phyloP scores from a whole-genome alignment of 371 early-diverging fungal species.

The Gilbertella persicaria region DNA sequence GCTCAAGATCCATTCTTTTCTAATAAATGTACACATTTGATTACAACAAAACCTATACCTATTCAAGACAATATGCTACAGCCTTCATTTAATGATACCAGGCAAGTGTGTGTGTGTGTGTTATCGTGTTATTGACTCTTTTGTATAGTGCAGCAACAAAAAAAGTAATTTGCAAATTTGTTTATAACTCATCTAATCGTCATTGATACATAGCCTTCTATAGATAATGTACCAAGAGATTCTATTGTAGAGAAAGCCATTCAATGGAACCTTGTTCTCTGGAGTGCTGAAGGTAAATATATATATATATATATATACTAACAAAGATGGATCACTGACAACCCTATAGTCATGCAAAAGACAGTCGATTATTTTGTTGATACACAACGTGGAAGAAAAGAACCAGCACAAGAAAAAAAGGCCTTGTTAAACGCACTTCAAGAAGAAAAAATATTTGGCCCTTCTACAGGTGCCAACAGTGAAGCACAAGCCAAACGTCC shows the following conservation, averaged over 20 bases:
- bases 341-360: conserved; percentile 12
- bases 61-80: conserved; percentile 18
- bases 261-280: conserved; percentile 15
- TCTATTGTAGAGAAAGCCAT: conserved; percentile 16
- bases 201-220: too few relatives aligned
- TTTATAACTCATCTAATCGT: too few relatives aligned
- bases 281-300: conserved; percentile 22
- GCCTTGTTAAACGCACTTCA: conserved; percentile 29
- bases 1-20: conserved; percentile 46
- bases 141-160: not conserved
- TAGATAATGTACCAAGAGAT: conserved; percentile 12
- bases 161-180: not conserved
- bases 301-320: not conserved
- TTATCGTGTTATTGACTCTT: not conserved
- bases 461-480: conserved; percentile 24
- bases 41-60: conserved; percentile 33
- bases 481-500: conserved; percentile 23
- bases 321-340: too few relatives aligned
- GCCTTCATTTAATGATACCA: conserved; percentile 16
- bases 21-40: conserved; percentile 46
- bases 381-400: conserved; percentile 9
- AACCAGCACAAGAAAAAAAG: conserved; percentile 13
- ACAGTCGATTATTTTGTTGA: conserved; percentile 18
- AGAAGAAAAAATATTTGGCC: conserved; percentile 34
- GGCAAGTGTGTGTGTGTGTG: conserved; percentile 11